Base-by-base conservation (phyloP, 768 basidiomycete species). In the Tephrocybe rancida region DNA sequence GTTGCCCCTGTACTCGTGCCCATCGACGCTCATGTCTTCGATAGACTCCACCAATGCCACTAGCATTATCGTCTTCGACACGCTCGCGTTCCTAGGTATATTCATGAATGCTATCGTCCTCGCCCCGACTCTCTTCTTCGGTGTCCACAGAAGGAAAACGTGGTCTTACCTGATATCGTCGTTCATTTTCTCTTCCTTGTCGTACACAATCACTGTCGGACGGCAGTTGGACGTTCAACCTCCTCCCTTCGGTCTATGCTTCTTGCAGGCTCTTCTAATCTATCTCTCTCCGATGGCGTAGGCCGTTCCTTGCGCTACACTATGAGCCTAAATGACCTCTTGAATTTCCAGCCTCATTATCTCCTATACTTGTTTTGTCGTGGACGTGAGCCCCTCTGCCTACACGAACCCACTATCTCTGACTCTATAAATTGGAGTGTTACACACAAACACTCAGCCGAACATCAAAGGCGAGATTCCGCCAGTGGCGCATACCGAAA, bases 161-260 rank as follows among this genome's bases (percentile, higher is more conserved):
- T 50, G 48, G 48, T 27, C 9, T 11, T 24, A 38, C 22, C 25
- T 50, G n/a, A 39, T 50, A 11, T 37, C 27, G 13, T 39, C 37
- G 13, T 39, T 27, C 24, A 29, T 50, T 27, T 14, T 50, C 5
- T 27, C 19, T 14, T 39, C 48, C 38, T 16, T 50, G 5, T 38
- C 48, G 19, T 50, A 41, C 18, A 22, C 27, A 2, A 3, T 38
- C 30, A 50, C 29, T 29, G 48, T 29, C 27, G 38, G 37, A 14
- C 14, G 38, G 37, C 48, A 50, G 38, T 22, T 41, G 16, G 25
- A 7, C n/a, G 21, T n/a, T 10, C 2, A 4, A 18, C 24, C 25
- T 18, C 48, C 48, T 4, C 47, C 22, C 3, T 50, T 50, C 19
- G 48, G 48, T n/a, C 11, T 39, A 25, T 50, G 48, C 38, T 27